Evolutionary conservation across 2,329 filamentous ascomycete species (phyloP).

Genomic region (Aspergillus sp.): DNA sequence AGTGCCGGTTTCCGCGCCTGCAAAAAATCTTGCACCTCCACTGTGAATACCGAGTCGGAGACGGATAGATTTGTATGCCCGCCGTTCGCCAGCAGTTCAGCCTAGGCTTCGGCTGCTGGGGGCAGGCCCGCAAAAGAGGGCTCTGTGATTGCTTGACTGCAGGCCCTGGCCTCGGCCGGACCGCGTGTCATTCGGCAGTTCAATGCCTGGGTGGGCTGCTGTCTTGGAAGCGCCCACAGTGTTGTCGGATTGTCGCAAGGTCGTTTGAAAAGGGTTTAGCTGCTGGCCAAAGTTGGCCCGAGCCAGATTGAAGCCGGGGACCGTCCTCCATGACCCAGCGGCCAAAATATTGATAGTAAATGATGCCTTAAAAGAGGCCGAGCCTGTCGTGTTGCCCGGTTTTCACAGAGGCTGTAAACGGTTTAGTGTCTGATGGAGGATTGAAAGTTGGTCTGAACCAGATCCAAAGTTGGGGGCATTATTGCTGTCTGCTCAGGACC

Average conservation of each 20-base stretch:
- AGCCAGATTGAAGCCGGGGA: background rate
- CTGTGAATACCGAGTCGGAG: background rate
- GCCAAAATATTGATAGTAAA: too few species aligned
- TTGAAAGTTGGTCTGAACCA: background rate
- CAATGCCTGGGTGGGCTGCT: background rate
- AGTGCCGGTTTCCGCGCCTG: background rate
- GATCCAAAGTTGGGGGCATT: background rate
- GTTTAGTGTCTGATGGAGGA: too few species aligned
- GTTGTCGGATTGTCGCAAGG: slow-evolving; percentile 6
- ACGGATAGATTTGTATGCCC: slow-evolving; percentile 8
- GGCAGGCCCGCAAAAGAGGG: background rate
- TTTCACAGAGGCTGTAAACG: too few species aligned
- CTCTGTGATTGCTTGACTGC: slow-evolving; percentile 6
- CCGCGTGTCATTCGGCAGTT: slow-evolving; percentile 11
- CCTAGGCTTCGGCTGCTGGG: background rate
- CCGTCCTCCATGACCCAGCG: too few species aligned
- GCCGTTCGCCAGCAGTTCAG: background rate
- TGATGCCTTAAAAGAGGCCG: too few species aligned
- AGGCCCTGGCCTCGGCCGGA: background rate
- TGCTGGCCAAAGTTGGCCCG: background rate
- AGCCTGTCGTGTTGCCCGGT: too few species aligned
- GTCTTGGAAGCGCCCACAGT: background rate
- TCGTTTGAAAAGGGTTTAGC: slow-evolving; percentile 4
- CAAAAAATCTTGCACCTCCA: slow-evolving; percentile 1
- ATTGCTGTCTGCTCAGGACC: too few species aligned